A percentile compares a stretch with the other conserved stretches of the same genome.
Conservation (phyloP, 768 basidiomycete genomes). For the Tulasnella sp. region DNA sequence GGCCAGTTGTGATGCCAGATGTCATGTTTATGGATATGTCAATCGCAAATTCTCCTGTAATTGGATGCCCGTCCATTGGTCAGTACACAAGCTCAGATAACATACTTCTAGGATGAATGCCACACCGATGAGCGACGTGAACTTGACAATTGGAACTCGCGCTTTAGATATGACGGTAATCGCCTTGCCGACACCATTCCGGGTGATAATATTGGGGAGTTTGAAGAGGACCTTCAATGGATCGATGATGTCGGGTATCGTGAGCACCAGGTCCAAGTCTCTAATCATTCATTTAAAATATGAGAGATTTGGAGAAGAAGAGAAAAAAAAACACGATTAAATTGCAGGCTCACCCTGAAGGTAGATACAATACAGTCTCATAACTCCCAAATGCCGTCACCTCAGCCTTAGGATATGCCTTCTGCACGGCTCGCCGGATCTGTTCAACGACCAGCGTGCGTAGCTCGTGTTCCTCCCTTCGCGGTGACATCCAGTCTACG, state of each 20-base stretch:
- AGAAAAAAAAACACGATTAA: not conserved
- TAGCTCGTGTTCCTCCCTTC: constrained; percentile 73
- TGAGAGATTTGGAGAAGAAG: constrained; percentile 1
- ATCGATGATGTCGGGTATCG: constrained; percentile 63
- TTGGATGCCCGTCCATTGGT: not conserved
- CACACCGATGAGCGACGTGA: constrained; percentile 58
- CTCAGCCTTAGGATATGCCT: constrained; percentile 64
- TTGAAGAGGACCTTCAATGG: constrained; percentile 60
- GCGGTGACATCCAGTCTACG: constrained; percentile 77
- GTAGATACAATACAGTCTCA: constrained; percentile 87
- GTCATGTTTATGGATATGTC: constrained; percentile 91
- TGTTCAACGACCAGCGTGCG: constrained; percentile 59
- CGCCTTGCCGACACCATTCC: constrained; percentile 58
- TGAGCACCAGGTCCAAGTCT: constrained; percentile 89
- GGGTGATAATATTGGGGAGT: constrained; percentile 68
- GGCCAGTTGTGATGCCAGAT: constrained; percentile 68
- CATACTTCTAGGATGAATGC: constrained; percentile 23
- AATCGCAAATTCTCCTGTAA: constrained; percentile 62
- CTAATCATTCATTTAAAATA: constrained; percentile 32
- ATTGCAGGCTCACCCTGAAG: constrained; percentile 57
- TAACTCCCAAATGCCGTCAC: constrained; percentile 87
- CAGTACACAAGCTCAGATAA: not conserved
- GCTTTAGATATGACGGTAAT: constrained; percentile 88
- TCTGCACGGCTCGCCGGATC: constrained; percentile 52
- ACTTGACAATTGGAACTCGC: constrained; percentile 95